phyloP scores from a whole-genome alignment of 495 filamentous ascomycete genomes.

The Penicillium alfredii region DNA sequence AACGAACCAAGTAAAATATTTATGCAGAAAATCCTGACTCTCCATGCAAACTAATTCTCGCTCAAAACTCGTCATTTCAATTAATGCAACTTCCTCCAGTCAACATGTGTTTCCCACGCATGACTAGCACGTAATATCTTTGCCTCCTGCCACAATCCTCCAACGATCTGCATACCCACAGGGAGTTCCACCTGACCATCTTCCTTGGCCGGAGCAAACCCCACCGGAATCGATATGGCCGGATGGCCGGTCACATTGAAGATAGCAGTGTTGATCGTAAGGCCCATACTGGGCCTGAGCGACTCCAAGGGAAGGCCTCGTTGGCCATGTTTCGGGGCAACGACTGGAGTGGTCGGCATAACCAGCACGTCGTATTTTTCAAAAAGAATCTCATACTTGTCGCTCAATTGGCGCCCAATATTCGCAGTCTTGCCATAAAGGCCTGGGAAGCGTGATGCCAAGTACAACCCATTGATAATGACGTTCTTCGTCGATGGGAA shows the following conservation, averaged over 20 bases:
- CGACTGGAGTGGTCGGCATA: conserved; percentile 43
- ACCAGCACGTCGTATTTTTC: conserved; percentile 40
- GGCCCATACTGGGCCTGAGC: conserved; percentile 35
- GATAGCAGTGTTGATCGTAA: conserved; percentile 49
- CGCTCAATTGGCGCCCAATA: conserved; percentile 36
- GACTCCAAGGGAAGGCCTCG: conserved; percentile 35
- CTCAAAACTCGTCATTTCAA: no score
- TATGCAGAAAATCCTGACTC: no score
- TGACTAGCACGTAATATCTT: conserved; percentile 45
- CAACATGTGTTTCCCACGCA: conserved; percentile 44
- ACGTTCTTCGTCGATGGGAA: conserved; percentile 41
- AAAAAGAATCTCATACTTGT: conserved; percentile 40
- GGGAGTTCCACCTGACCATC: conserved; percentile 43
- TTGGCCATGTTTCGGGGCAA: conserved; percentile 33
- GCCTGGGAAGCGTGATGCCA: conserved; percentile 30
- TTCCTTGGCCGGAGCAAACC: conserved; percentile 40
- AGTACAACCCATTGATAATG: conserved; percentile 38
- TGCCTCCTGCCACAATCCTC: conserved; percentile 34
- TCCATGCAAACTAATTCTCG: no score
- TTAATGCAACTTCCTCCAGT: conserved; percentile 40
- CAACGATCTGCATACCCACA: conserved; percentile 54
- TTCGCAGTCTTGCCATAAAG: conserved; percentile 39
- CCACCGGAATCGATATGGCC: conserved; percentile 50
- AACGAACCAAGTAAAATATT: no score
- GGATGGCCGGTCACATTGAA: conserved; percentile 57